These are phyloP conservation scores for Mimosa pudica DNA, from an alignment of 306 rosid species.

Conservation along the genomic window DNA sequence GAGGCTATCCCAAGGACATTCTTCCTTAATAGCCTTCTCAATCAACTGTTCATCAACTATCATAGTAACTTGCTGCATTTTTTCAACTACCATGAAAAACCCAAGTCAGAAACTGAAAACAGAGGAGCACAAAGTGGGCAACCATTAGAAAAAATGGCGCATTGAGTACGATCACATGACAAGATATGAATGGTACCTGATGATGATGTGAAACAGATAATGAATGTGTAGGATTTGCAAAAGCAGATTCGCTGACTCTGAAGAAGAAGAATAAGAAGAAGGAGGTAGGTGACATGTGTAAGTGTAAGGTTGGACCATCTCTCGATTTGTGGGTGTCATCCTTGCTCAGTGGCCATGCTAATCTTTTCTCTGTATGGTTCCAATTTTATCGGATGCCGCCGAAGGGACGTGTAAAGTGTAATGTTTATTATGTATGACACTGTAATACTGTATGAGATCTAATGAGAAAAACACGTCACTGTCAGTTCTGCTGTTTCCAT, in stretches of 20 bases:
- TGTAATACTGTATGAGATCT: not conserved
- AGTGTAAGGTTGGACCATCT: no score
- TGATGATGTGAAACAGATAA: not conserved
- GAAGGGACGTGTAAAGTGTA: no score
- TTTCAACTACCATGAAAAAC: not conserved
- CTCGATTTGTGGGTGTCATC: no score
- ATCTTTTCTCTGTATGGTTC: no score
- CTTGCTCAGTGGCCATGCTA: no score
- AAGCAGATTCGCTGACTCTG: not conserved
- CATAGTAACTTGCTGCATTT: conserved; percentile 30
- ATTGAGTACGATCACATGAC: not conserved
- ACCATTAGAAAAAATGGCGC: not conserved
- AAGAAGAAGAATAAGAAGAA: not conserved
- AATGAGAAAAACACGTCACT: not conserved
- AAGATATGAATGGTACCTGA: not conserved
- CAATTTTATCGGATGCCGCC: no score
- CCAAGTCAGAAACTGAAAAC: not conserved
- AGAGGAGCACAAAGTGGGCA: not conserved
- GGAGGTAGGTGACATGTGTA: not conserved
- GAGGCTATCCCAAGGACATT: conserved; percentile 88
- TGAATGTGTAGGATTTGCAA: not conserved
- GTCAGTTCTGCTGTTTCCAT: not conserved
- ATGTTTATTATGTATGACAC: no score
- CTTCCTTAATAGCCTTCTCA: conserved; percentile 74
- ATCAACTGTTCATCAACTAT: conserved; percentile 83